Percentiles rank a stretch among this genome's conserved stretches.
phyloP scores from a whole-genome alignment of 768 basidiomycete species.

The Nidula microcarpa region DNA sequence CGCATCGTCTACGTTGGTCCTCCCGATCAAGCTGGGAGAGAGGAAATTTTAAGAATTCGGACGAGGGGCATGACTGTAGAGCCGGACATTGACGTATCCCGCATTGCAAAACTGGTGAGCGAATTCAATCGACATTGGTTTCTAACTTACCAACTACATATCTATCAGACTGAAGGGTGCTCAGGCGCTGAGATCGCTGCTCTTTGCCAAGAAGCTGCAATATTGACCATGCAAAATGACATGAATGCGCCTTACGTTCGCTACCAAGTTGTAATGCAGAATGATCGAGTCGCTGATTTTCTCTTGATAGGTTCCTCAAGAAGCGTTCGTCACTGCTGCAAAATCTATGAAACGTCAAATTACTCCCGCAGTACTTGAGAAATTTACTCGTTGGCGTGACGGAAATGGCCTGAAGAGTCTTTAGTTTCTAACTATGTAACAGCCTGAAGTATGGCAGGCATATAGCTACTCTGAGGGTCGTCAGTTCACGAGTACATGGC shows the following conservation, averaged over 20 bases:
- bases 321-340: slow-evolving; percentile 75
- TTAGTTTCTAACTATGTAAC: too few relatives aligned
- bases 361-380: slow-evolving; percentile 71
- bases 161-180: slow-evolving; percentile 80
- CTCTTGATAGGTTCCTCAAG: slow-evolving; percentile 62
- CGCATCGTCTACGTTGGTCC: slow-evolving; percentile 93
- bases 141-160: background rate
- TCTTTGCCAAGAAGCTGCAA: slow-evolving; percentile 94
- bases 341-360: slow-evolving; percentile 73
- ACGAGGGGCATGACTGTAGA: slow-evolving; percentile 79
- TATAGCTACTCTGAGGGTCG: too few relatives aligned
- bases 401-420: slow-evolving; percentile 12
- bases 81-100: slow-evolving; percentile 57
- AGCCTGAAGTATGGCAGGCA: too few relatives aligned
- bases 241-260: slow-evolving; percentile 75
- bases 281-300: background rate
- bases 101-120: slow-evolving; percentile 69
- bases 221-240: slow-evolving; percentile 87
- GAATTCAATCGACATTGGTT: too few relatives aligned
- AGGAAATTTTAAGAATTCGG: slow-evolving; percentile 83
- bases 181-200: slow-evolving; percentile 93
- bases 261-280: slow-evolving; percentile 4
- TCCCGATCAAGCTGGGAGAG: slow-evolving; percentile 74
- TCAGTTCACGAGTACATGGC: too few relatives aligned
- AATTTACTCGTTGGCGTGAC: slow-evolving; percentile 67